Conservation (phyloP, 139 green algal genomes). For the Chlorella sp. region DNA sequence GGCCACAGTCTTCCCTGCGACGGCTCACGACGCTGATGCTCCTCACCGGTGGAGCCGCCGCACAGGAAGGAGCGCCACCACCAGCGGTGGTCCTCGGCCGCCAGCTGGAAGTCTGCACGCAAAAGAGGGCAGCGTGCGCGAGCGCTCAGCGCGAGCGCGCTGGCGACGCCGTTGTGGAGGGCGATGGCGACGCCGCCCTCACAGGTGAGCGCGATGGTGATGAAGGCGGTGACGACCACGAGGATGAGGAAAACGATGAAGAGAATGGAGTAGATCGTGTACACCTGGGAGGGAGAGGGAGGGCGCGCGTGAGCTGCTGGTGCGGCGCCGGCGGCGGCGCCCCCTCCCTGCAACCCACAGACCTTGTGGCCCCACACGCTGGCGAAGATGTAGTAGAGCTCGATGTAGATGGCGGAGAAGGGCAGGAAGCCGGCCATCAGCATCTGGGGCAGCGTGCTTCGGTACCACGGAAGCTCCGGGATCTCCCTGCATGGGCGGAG, state of each 20-base stretch:
- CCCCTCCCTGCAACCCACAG: no score
- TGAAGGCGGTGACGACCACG: constrained; percentile 93
- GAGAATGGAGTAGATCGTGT: constrained; percentile 95
- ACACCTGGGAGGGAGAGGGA: no score
- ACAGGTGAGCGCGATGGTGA: constrained; percentile 95
- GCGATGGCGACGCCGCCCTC: no score
- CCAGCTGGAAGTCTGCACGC: no score
- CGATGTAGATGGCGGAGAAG: constrained; percentile 98
- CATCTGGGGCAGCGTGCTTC: constrained; percentile 84
- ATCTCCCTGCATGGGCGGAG: no score
- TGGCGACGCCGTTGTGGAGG: no score
- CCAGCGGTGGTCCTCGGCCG: constrained; percentile 93
- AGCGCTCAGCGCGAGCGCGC: no score
- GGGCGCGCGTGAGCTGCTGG: no score
- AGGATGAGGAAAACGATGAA: constrained; percentile 96
- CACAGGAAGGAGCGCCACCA: constrained; percentile 96
- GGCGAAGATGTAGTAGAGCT: constrained; percentile 98
- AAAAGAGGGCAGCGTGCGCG: no score
- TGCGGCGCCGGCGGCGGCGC: no score
- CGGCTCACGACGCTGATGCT: no score
- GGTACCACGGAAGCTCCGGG: constrained; percentile 90
- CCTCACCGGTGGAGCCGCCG: constrained; percentile 97
- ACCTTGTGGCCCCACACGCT: constrained; percentile 98
- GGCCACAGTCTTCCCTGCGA: no score
- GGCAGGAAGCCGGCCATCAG: constrained; percentile 93